A percentile compares a stretch with the other conserved stretches of the same genome.
phyloP scores from a whole-genome alignment of 345 rosid genomes.

The Balakata baccata region DNA sequence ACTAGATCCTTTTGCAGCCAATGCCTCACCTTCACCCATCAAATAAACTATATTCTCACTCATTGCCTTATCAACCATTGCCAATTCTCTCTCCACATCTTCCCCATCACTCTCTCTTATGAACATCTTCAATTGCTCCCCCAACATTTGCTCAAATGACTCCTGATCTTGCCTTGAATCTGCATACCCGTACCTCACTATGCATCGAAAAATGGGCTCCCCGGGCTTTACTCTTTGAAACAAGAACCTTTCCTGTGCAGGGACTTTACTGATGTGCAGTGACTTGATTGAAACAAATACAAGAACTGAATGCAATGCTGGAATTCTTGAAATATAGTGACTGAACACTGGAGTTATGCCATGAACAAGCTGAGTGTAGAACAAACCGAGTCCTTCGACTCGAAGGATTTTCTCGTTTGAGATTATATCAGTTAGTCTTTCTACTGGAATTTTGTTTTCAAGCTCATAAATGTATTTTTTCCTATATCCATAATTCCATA shows the following conservation, averaged over 20 bases:
- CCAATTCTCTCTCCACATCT: not conserved
- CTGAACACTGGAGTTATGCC: conserved; percentile 44
- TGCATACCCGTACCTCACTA: conserved; percentile 47
- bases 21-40: conserved; percentile 43
- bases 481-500: conserved; percentile 42
- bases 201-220: conserved; percentile 39
- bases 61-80: conserved; percentile 14
- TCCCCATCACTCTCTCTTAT: conserved; percentile 15
- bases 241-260: conserved; percentile 34
- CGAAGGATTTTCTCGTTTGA: not conserved
- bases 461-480: conserved; percentile 44
- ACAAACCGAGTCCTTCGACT: conserved; percentile 41
- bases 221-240: conserved; percentile 34
- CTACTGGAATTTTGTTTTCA: conserved; percentile 35
- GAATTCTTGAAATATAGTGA: conserved; percentile 40
- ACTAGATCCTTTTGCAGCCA: conserved; percentile 34
- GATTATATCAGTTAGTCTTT: conserved; percentile 22
- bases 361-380: conserved; percentile 46
- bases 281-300: conserved; percentile 48
- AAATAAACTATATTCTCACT: conserved; percentile 43
- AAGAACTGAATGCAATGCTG: conserved; percentile 37
- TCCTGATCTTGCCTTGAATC: conserved; percentile 32
- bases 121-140: conserved; percentile 34
- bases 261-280: conserved; percentile 37
- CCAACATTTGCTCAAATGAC: conserved; percentile 30